Conservation (phyloP, 2,329 filamentous ascomycete genomes). For the Phialophora expanda region DNA sequence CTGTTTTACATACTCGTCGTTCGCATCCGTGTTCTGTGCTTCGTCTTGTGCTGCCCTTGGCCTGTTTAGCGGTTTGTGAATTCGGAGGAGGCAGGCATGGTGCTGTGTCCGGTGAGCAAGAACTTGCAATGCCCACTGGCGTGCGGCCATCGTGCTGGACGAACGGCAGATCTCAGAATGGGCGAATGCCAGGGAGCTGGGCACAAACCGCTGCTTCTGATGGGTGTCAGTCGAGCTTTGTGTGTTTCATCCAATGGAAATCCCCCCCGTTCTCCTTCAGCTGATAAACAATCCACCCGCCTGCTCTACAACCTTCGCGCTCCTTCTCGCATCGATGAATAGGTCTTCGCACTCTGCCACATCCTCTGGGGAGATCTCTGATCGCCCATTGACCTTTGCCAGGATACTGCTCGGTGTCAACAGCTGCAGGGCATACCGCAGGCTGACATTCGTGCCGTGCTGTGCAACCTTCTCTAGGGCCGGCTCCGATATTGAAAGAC, state of each 20-base stretch:
- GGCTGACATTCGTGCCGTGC: slow-evolving; percentile 84
- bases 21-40: neutral
- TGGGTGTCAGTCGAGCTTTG: neutral
- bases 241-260: neutral
- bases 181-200: neutral
- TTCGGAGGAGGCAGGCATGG: neutral
- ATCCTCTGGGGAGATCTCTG: slow-evolving; percentile 76
- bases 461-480: slow-evolving; percentile 86
- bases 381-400: slow-evolving; percentile 79
- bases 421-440: slow-evolving; percentile 92
- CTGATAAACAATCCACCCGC: slow-evolving; percentile 69
- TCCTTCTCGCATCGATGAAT: slow-evolving; percentile 81
- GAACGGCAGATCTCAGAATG: neutral
- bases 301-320: slow-evolving; percentile 72
- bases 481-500: slow-evolving; percentile 75
- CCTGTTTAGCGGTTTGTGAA: neutral
- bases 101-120: neutral
- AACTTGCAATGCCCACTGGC: neutral
- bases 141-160: neutral
- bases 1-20: slow-evolving; percentile 7
- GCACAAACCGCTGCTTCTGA: neutral
- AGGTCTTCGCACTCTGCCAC: slow-evolving; percentile 81
- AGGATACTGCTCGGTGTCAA: slow-evolving; percentile 89
- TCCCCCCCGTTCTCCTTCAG: slow-evolving; percentile 48
- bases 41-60: neutral